Percentiles rank a stretch among this genome's conserved stretches.
Evolutionary conservation across 352 stramenopile genomes (phyloP).

Genomic region (Globisporangium ultimum): DNA sequence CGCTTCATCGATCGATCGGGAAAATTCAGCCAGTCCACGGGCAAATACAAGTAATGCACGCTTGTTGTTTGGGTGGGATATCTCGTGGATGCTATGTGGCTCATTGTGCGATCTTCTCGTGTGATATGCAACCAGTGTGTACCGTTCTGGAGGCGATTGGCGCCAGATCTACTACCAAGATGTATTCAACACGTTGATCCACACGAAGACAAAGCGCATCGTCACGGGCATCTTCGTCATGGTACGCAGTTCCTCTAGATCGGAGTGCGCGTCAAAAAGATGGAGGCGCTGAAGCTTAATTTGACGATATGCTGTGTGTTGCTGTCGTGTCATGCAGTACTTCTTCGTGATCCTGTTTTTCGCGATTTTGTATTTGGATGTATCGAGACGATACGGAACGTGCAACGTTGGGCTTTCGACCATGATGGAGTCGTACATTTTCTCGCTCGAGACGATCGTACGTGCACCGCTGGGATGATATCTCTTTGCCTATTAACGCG

Average conservation of each 20-base stretch:
- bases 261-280: neutral
- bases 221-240: constrained; percentile 73
- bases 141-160: constrained; percentile 72
- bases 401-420: constrained; percentile 75
- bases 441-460: constrained; percentile 87
- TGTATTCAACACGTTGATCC: constrained; percentile 85
- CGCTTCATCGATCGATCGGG: constrained; percentile 66
- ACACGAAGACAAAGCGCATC: constrained; percentile 80
- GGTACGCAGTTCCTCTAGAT: constrained; percentile 23
- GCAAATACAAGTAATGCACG: constrained; percentile 50
- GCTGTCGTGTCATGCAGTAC: constrained; percentile 39
- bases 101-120: constrained; percentile 6
- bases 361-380: constrained; percentile 65
- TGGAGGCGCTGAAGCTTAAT: neutral
- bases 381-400: constrained; percentile 51
- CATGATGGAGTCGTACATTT: constrained; percentile 83
- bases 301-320: neutral
- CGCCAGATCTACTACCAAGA: constrained; percentile 83
- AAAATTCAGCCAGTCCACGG: constrained; percentile 67
- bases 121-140: constrained; percentile 15
- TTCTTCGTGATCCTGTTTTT: constrained; percentile 82
- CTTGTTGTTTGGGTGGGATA: too few species aligned
- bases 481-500: neutral
- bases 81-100: constrained; percentile 12
- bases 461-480: constrained; percentile 8